Evolutionary conservation across 345 rosid species (phyloP), one percentile per base, ranked within the genome.

Genomic region (Pugionium dolabratum): DNA sequence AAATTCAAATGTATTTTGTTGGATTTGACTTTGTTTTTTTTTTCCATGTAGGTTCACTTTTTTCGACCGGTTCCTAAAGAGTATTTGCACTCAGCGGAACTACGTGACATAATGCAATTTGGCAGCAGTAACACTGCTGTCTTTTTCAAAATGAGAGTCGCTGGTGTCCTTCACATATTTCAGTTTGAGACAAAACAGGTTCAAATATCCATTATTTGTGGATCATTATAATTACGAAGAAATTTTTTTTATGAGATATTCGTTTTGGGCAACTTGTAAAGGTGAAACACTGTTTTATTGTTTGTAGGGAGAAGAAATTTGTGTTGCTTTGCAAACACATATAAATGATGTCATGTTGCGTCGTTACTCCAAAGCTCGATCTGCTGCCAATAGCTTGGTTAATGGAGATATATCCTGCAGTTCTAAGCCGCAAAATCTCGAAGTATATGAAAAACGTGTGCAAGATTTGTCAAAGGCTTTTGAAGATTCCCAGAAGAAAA

Each of bases 101-200:
- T 94, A 58, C 82, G 99, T 77, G 99, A 94, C 77, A 94, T 94
- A 75, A 94, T 94, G 96, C 97, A 90, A 75, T 94, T 94, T 80
- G 99, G 99, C 29, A 94, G 99, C 50, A 94, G 96, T 84, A 90
- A 94, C 68, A 85, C 92, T 66, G 99, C 97, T 68, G 97, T 94
- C 39, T 94, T 90, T 77, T 94, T 90, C 78, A 90, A 90, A 80
- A 94, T 94, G 99, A 83, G 97, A 78, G 99, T 94, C 61, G 99
- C 99, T 44, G 99, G 97, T 62, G 96, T 90, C 72, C 97, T 94
- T 75, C 97, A 94, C 76, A 85, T 90, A 63, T 90, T 94, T 74
- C 97, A 94, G 72, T 94, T 94, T 67, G 99, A 94, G 80, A 88
- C 99, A 10, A 94, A 90, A 79, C 99, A 94, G 99, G 99, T 94